Percentiles rank a stretch among this genome's conserved stretches.
Conservation (phyloP, 106 monocot species). For the Dendrobium catenatum region DNA sequence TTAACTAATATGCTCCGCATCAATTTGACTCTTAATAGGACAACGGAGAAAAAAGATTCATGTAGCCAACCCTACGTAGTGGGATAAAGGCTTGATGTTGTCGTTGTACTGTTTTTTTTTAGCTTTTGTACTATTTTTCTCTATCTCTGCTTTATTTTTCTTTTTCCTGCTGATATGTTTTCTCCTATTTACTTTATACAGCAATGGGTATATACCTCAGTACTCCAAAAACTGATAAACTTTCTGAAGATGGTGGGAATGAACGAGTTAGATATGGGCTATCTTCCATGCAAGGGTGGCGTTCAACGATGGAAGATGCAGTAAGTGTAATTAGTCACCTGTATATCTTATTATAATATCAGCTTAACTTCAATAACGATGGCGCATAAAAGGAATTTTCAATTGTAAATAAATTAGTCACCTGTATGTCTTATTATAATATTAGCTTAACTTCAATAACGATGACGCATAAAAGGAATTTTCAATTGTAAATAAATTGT, state of each 20-base stretch:
- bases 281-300: conserved; percentile 85
- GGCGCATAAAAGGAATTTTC: background rate
- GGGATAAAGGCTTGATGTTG: no score
- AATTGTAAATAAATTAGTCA: background rate
- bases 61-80: no score
- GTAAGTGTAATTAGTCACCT: conserved; percentile 23
- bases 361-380: background rate
- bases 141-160: background rate
- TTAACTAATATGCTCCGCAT: no score
- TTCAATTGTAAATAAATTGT: background rate
- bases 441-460: background rate
- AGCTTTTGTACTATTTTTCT: background rate
- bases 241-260: conserved; percentile 75
- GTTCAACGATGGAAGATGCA: conserved; percentile 73
- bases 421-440: background rate
- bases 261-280: conserved; percentile 40
- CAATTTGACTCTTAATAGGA: no score
- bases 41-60: no score
- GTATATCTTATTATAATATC: background rate
- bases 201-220: conserved; percentile 67
- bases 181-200: background rate
- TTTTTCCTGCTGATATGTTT: background rate
- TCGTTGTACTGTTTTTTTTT: background rate
- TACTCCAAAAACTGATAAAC: conserved; percentile 68
- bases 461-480: no score